Evolutionary conservation across 139 green algal genomes (phyloP).

Genomic region (Haematococcus sp.): DNA sequence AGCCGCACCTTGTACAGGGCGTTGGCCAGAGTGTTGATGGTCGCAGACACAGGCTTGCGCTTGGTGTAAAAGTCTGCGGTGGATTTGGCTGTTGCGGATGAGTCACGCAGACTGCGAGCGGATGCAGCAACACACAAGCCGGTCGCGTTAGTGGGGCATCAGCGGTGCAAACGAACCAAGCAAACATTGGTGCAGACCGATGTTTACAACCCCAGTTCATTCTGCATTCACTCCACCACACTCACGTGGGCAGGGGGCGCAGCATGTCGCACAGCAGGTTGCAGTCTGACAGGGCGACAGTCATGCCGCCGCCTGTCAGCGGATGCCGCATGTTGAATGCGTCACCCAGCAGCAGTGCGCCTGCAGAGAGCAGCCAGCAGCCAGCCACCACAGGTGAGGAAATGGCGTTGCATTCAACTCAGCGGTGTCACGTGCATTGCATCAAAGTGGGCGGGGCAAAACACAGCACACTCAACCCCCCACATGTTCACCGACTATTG

Average conservation of each 20-base stretch:
- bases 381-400: background rate
- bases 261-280: conserved; percentile 55
- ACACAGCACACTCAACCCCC: too few relatives aligned
- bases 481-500: too few relatives aligned
- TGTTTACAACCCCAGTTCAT: too few relatives aligned
- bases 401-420: conserved; percentile 21
- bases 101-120: conserved; percentile 65
- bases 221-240: background rate
- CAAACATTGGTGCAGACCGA: too few relatives aligned
- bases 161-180: too few relatives aligned
- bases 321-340: conserved; percentile 99
- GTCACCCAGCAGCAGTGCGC: conserved; percentile 93
- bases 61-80: conserved; percentile 84
- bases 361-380: conserved; percentile 15
- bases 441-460: background rate
- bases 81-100: conserved; percentile 53
- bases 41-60: conserved; percentile 88
- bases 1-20: conserved; percentile 92
- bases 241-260: conserved; percentile 17
- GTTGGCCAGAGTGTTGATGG: conserved; percentile 98
- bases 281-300: conserved; percentile 92
- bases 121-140: too few relatives aligned
- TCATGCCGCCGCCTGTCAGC: conserved; percentile 84
- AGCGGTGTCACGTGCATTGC: background rate
- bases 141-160: too few relatives aligned